Evolutionary conservation across 768 basidiomycete genomes (phyloP).

Genomic region (Panaeolus papilionaceus): DNA sequence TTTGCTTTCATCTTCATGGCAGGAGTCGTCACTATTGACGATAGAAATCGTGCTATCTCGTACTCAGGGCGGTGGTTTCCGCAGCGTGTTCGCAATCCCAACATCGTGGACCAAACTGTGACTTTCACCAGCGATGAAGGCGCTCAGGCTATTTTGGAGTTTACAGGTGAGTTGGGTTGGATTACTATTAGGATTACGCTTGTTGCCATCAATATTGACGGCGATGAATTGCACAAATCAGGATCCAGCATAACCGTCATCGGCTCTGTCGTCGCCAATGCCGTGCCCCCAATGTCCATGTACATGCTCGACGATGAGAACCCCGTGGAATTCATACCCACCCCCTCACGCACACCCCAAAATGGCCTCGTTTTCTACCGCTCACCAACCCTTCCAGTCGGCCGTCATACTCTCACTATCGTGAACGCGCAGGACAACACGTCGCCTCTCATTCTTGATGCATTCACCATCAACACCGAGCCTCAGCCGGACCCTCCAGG

Average conservation of each 20-base stretch:
- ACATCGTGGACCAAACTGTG: neutral
- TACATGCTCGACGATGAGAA: slow-evolving; percentile 1
- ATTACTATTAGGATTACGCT: too few relatives aligned
- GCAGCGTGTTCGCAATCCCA: neutral
- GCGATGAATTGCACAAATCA: neutral
- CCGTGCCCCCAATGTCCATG: neutral
- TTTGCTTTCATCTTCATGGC: neutral
- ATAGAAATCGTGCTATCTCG: neutral
- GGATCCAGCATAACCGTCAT: slow-evolving; percentile 2
- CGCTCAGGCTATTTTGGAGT: neutral
- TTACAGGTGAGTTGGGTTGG: neutral
- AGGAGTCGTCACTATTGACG: neutral
- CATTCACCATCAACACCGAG: neutral
- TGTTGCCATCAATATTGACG: neutral
- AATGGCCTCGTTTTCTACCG: slow-evolving; percentile 4
- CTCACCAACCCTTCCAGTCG: neutral
- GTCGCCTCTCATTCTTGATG: slow-evolving; percentile 1
- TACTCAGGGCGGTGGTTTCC: neutral
- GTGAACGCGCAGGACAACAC: neutral
- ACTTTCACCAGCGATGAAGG: neutral
- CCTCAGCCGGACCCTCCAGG: neutral
- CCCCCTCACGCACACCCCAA: neutral
- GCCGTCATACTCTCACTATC: neutral
- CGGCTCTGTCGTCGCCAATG: neutral
- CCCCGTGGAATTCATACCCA: neutral